Base-by-base conservation (phyloP, 805 yeast genomes). In the Teunomyces stri region DNA sequence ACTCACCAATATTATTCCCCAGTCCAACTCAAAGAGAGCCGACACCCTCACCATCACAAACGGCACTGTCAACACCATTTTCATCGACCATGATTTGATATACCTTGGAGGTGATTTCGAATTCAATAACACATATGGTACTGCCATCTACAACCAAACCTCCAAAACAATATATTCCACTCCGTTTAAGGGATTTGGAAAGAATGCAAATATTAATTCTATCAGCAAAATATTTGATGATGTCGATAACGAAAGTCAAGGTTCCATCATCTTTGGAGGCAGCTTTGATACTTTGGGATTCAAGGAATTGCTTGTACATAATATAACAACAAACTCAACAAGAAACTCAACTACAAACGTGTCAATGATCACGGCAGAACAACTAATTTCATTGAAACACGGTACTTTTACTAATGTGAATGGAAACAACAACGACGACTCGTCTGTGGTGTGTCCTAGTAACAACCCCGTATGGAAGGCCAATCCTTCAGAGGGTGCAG, bases 71-170 rank as follows among this genome's bases (percentile, higher is more conserved):
- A 59, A 57, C 22, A 61, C 71, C n/a, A 56, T 72, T 4, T 62
- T 56, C 43, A 83, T 64, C 1, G 74, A 70, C 39, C 62, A 66
- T 29, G 65, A 76, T 18, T 47, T 79, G 18, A 75, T 89, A 0
- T 89, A 87, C 58, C 76, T 88, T 42, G 99, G 97, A 7, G 99
- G 99, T 16, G 75, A 79, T 49, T 80, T 92, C 54, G 61, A 73
- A 5, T 82, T 72, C 60, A 72, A 79, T 47, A 62, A 68, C 40
- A 72, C 82, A 6, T 58, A 72, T 53, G 85, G 89, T 43, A 86
- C 80, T 0, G 83, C 87, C 7, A 66, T 81, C 4, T 92, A 88
- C 75, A 76, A 88, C 64, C 58, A 68, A 12, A 53, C 75, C 0
- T 54, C 75, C 3, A 55, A 72, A 16, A 28, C 64, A 2, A 65